Evolutionary conservation across 2,329 filamentous ascomycete species (phyloP).

Genomic region (Aspergillus arachidicola): DNA sequence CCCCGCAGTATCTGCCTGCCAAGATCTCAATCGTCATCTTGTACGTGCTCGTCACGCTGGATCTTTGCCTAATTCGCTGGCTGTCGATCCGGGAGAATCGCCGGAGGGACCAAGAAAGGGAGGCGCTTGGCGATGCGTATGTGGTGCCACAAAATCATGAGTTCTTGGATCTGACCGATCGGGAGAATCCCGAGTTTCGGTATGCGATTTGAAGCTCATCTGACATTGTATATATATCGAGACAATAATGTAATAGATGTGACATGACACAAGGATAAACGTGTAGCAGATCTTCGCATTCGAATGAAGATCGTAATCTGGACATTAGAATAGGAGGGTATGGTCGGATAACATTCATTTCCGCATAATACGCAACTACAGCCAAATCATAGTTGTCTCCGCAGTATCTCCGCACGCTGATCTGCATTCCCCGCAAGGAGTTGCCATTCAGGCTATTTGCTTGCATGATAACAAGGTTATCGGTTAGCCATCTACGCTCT

Average conservation of each 20-base stretch:
- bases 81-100: slow-evolving; percentile 32
- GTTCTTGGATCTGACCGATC: slow-evolving; percentile 32
- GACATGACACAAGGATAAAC: neutral
- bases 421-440: neutral
- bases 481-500: neutral
- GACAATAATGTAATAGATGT: neutral
- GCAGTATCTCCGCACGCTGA: neutral
- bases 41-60: slow-evolving; percentile 31
- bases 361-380: neutral
- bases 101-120: slow-evolving; percentile 30
- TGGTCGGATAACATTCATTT: neutral
- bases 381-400: neutral
- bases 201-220: slow-evolving; percentile 22
- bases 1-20: slow-evolving; percentile 30
- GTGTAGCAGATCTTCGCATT: neutral
- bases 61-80: slow-evolving; percentile 34
- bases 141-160: slow-evolving; percentile 36
- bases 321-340: too few species aligned
- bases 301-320: neutral
- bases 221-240: neutral
- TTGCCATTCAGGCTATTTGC: neutral
- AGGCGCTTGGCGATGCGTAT: slow-evolving; percentile 24
- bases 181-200: slow-evolving; percentile 29
- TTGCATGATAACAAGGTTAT: neutral
- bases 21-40: slow-evolving; percentile 33